phyloP scores from a whole-genome alignment of 2,329 filamentous ascomycete genomes.

The Fusarium napiforme region DNA sequence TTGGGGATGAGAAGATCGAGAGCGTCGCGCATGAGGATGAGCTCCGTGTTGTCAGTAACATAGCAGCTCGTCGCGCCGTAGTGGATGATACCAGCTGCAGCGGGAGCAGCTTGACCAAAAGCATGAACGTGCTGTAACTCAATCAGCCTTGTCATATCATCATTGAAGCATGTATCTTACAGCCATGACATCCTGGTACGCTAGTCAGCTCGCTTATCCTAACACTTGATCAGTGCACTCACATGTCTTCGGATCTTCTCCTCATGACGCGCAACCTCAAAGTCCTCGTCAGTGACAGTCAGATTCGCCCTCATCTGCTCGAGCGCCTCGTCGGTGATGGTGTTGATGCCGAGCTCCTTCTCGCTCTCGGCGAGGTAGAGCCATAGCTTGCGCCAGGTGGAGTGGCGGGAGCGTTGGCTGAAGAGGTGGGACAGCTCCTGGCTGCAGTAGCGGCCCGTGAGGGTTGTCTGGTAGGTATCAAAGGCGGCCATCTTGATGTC shows the following conservation, averaged over 20 bases:
- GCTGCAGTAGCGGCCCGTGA: constrained; percentile 21
- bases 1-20: background rate
- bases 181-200: constrained; percentile 19
- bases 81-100: background rate
- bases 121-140: constrained; percentile 7
- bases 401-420: constrained; percentile 23
- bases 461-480: constrained; percentile 19
- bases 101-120: background rate
- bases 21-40: background rate
- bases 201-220: background rate
- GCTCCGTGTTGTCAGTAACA: background rate
- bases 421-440: constrained; percentile 23
- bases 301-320: constrained; percentile 33
- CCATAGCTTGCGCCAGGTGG: constrained; percentile 36
- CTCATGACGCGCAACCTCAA: constrained; percentile 30
- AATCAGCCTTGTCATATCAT: background rate
- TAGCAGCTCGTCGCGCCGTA: background rate
- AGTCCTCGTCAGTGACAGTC: constrained; percentile 23
- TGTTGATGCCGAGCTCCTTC: constrained; percentile 30
- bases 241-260: constrained; percentile 31
- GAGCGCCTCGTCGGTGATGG: constrained; percentile 30
- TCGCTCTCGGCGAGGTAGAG: constrained; percentile 29
- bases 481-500: constrained; percentile 1
- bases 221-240: background rate
- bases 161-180: background rate